phyloP scores from a whole-genome alignment of 257 asterid species.

The Scutellaria minor region DNA sequence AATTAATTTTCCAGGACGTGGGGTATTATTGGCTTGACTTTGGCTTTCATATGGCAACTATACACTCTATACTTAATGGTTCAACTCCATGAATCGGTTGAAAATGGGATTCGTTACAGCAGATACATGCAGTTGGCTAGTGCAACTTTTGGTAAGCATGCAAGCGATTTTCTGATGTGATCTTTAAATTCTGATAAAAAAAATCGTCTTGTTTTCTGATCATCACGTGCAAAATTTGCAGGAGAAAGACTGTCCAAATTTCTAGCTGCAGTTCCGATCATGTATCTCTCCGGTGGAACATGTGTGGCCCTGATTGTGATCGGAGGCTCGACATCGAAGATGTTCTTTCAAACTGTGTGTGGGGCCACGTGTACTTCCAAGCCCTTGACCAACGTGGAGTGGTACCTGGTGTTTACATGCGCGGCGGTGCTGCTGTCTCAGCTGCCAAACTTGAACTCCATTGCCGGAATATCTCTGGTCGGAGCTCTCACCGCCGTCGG shows the following conservation, averaged over 20 bases:
- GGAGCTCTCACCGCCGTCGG: slow-evolving; percentile 88
- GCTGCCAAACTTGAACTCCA: slow-evolving; percentile 89
- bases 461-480: slow-evolving; percentile 81
- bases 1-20: slow-evolving; percentile 59
- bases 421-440: slow-evolving; percentile 81
- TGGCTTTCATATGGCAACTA: slow-evolving; percentile 88
- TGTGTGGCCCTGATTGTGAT: slow-evolving; percentile 79
- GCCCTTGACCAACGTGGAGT: slow-evolving; percentile 71
- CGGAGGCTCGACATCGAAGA: slow-evolving; percentile 72
- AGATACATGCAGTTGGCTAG: slow-evolving; percentile 82
- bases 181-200: background rate
- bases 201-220: background rate
- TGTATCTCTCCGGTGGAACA: slow-evolving; percentile 80
- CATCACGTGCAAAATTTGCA: slow-evolving; percentile 2
- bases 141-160: slow-evolving; percentile 70
- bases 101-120: slow-evolving; percentile 82
- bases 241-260: slow-evolving; percentile 51
- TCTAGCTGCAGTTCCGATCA: slow-evolving; percentile 64
- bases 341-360: slow-evolving; percentile 69
- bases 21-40: slow-evolving; percentile 66
- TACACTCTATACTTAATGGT: slow-evolving; percentile 79
- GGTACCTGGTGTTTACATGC: slow-evolving; percentile 88
- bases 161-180: background rate
- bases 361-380: slow-evolving; percentile 55
- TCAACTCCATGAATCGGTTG: slow-evolving; percentile 78